Percentiles rank a stretch among this genome's conserved stretches.
These are phyloP conservation scores for Hericium rajendrae DNA, from an alignment of 768 basidiomycete species.

Conservation along the genomic window DNA sequence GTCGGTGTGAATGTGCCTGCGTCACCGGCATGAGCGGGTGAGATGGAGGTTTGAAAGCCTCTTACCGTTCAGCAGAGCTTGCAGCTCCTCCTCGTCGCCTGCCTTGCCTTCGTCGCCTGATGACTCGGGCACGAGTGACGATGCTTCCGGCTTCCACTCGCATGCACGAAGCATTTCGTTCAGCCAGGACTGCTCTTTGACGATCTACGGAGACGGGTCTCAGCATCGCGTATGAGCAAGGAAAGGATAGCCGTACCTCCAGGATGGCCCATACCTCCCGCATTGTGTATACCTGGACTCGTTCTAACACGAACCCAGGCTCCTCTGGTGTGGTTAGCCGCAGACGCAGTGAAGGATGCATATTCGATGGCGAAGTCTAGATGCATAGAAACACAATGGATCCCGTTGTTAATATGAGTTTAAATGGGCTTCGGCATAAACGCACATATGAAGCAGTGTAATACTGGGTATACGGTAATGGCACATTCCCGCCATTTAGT, in stretches of 20 bases:
- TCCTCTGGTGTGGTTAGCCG: constrained; percentile 63
- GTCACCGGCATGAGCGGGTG: background rate
- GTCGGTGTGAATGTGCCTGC: constrained; percentile 44
- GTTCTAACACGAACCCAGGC: constrained; percentile 65
- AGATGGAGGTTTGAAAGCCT: background rate
- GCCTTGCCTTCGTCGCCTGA: constrained; percentile 19
- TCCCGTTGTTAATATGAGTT: no score
- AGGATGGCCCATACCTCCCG: constrained; percentile 69
- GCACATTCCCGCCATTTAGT: background rate
- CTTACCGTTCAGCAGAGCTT: constrained; percentile 56
- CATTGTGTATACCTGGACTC: constrained; percentile 60
- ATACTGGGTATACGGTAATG: constrained; percentile 6
- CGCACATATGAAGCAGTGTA: constrained; percentile 64
- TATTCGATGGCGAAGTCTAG: constrained; percentile 54
- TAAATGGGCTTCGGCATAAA: constrained; percentile 6
- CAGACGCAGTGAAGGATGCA: constrained; percentile 62
- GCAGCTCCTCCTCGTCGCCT: constrained; percentile 45
- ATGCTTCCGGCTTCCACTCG: constrained; percentile 43
- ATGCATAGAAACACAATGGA: background rate
- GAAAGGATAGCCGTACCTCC: constrained; percentile 36
- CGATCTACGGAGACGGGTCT: constrained; percentile 35
- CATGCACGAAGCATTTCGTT: constrained; percentile 59
- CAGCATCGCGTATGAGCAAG: background rate
- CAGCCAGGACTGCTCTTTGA: constrained; percentile 77
- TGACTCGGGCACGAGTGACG: no score